These are phyloP conservation scores for Geotrichum histeridarum DNA, from an alignment of 1,139 yeast species.

Conservation along the genomic window DNA sequence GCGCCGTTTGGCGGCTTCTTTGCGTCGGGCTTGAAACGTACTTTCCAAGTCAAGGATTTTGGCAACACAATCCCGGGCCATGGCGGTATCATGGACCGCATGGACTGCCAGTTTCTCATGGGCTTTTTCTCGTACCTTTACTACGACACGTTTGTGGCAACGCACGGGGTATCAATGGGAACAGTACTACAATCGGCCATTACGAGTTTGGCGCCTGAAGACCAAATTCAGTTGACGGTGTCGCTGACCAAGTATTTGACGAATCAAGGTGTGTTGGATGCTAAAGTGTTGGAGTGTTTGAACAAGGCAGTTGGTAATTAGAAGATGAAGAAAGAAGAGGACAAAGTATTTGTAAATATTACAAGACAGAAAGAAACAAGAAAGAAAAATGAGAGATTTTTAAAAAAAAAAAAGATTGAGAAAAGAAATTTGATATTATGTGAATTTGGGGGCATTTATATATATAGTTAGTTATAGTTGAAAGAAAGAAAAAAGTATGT, in stretches of 20 bases:
- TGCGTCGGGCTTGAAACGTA: conserved; percentile 94
- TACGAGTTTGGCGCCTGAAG: conserved; percentile 61
- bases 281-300: conserved; percentile 35
- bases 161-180: conserved; percentile 60
- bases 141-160: conserved; percentile 81
- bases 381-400: neutral
- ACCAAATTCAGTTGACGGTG: conserved; percentile 58
- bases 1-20: conserved; percentile 99
- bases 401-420: neutral
- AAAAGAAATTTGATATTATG: no score
- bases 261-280: conserved; percentile 48
- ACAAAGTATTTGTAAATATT: no score
- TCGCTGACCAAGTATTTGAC: conserved; percentile 59
- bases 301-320: neutral
- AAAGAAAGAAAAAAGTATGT: no score
- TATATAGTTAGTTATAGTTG: no score
- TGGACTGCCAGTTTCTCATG: conserved; percentile 97
- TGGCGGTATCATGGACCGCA: conserved; percentile 95
- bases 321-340: neutral
- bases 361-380: no score
- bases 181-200: conserved; percentile 69
- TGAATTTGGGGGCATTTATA: no score
- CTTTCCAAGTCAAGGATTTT: conserved; percentile 91
- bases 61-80: conserved; percentile 95
- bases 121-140: conserved; percentile 90